A percentile compares a stretch with the other conserved stretches of the same genome.
phyloP scores from a whole-genome alignment of 2,329 filamentous ascomycete species.

The Harringtonia aguacate region DNA sequence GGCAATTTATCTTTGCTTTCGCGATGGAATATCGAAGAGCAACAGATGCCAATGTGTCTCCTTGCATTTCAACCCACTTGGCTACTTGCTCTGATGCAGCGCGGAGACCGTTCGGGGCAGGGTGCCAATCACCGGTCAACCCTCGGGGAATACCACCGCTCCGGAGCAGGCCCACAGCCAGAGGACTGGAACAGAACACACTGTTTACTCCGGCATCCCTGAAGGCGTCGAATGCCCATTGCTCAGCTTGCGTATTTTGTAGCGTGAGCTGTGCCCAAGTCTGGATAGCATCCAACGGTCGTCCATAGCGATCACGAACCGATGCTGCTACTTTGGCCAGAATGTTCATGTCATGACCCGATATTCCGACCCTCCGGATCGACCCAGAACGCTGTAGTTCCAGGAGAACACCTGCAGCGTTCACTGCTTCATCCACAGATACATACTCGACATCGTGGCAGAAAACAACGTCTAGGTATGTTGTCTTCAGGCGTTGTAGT shows the following conservation, averaged over 20 bases:
- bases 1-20: conserved; percentile 12
- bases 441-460: conserved; percentile 65
- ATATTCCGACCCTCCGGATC: conserved; percentile 24
- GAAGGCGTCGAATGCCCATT: conserved; percentile 15
- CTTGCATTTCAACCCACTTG: conserved; percentile 15
- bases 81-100: conserved; percentile 16
- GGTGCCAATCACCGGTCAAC: conserved; percentile 25
- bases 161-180: conserved; percentile 25
- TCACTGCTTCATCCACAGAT: conserved; percentile 43
- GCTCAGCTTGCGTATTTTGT: conserved; percentile 23
- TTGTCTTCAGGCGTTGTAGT: conserved; percentile 43
- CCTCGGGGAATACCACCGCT: conserved; percentile 21
- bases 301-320: conserved; percentile 7
- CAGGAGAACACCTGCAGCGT: conserved; percentile 26
- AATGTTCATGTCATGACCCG: conserved; percentile 21
- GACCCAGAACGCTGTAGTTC: conserved; percentile 18
- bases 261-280: conserved; percentile 26
- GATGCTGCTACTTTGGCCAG: conserved; percentile 10
- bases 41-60: conserved; percentile 20
- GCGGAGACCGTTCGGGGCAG: conserved; percentile 21
- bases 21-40: conserved; percentile 22
- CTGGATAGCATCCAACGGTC: conserved; percentile 23
- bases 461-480: conserved; percentile 57
- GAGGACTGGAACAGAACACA: conserved; percentile 23
- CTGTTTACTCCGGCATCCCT: conserved; percentile 20